Percentiles rank a stretch among this genome's conserved stretches.
Evolutionary conservation across 331 rosid genomes (phyloP).

Genomic region (Saraca asoca): DNA sequence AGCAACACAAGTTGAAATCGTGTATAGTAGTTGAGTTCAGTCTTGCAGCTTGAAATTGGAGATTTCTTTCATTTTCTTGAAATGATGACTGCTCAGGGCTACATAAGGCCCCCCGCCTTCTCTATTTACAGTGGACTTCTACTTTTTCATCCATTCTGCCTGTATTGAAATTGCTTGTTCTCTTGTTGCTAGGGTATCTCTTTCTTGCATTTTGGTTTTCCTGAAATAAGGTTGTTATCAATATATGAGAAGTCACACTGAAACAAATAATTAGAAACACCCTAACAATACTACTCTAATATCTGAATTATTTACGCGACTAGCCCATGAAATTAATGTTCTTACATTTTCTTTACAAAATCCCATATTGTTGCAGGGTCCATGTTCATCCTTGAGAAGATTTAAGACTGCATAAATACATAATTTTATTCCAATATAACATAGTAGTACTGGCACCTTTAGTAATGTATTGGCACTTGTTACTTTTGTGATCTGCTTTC

Average conservation of each 20-base stretch:
- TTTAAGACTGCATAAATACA: not conserved
- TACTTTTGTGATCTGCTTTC: too few relatives aligned
- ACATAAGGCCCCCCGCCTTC: not conserved
- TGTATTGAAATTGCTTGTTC: not conserved
- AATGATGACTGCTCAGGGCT: not conserved
- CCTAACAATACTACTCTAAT: not conserved
- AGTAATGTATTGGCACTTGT: too few relatives aligned
- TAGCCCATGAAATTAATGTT: too few relatives aligned
- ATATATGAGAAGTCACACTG: not conserved
- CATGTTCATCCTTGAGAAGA: not conserved
- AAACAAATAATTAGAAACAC: not conserved
- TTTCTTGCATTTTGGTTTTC: not conserved
- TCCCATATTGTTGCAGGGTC: not conserved
- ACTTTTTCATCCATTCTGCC: not conserved
- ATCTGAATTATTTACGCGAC: not conserved
- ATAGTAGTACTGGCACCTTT: not conserved
- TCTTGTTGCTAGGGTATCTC: constrained; percentile 1
- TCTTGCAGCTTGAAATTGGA: not conserved
- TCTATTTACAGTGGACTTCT: not conserved
- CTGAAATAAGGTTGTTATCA: not conserved
- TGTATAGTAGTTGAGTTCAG: not conserved
- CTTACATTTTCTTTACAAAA: not conserved
- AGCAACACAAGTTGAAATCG: not conserved
- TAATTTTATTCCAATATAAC: not conserved
- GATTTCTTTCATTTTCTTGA: not conserved